Percentiles rank a stretch among this genome's conserved stretches.
phyloP scores from a whole-genome alignment of 1,284 basidiomycete genomes.

The Macrocystidia cucumis region DNA sequence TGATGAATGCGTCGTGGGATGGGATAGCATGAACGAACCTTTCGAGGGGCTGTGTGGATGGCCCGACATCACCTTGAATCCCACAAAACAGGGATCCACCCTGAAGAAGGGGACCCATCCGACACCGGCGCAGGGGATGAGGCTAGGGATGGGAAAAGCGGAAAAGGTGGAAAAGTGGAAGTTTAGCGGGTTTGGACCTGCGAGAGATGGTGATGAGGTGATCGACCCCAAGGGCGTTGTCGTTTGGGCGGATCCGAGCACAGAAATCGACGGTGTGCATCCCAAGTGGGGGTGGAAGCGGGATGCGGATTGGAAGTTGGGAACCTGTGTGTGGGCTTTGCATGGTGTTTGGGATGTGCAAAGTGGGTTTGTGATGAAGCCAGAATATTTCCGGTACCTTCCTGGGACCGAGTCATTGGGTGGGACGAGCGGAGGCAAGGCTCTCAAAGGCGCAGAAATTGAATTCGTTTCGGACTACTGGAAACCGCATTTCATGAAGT shows the following conservation, averaged over 20 bases:
- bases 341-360: constrained; percentile 90
- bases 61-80: constrained; percentile 61
- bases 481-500: constrained; percentile 70
- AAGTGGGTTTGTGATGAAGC: constrained; percentile 60
- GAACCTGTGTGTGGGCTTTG: constrained; percentile 86
- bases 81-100: constrained; percentile 58
- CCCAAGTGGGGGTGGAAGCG: constrained; percentile 79
- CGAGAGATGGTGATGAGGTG: constrained; percentile 60
- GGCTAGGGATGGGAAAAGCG: constrained; percentile 81
- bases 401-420: no score
- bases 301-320: constrained; percentile 71
- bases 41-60: constrained; percentile 83
- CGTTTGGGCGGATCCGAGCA: constrained; percentile 60
- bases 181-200: constrained; percentile 79
- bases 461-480: constrained; percentile 83
- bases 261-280: constrained; percentile 38
- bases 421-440: no score
- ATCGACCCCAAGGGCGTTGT: constrained; percentile 80
- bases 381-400: constrained; percentile 70
- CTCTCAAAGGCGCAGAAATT: constrained; percentile 33
- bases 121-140: constrained; percentile 78
- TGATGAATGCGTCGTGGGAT: constrained; percentile 89
- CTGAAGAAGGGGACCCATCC: constrained; percentile 85
- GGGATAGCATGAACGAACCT: constrained; percentile 97
- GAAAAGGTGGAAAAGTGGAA: constrained; percentile 85